Percentiles rank a stretch among this genome's conserved stretches.
Evolutionary conservation across 495 filamentous ascomycete genomes (phyloP).

Genomic region (Pyrenula massariospora): DNA sequence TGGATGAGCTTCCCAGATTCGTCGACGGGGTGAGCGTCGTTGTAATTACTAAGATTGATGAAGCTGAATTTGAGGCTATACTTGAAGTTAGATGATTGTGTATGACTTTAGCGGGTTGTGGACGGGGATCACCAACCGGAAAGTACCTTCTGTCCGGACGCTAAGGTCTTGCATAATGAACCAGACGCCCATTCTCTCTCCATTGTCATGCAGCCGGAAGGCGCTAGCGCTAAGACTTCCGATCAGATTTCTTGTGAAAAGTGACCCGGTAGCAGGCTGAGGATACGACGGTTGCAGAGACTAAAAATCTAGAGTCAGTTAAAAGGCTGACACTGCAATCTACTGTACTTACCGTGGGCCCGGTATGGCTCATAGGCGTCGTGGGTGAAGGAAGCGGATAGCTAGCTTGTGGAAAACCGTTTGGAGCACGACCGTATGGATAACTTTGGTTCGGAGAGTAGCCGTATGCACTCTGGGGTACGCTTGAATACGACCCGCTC

Average conservation of each 20-base stretch:
- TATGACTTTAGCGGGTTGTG: background rate
- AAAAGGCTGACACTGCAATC: background rate
- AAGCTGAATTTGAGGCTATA: constrained; percentile 64
- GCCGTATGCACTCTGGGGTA: background rate
- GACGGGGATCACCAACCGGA: constrained; percentile 50
- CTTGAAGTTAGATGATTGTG: background rate
- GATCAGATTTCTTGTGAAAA: constrained; percentile 95
- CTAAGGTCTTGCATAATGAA: constrained; percentile 94
- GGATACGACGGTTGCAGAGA: constrained; percentile 23
- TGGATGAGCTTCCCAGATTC: background rate
- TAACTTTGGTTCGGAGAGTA: background rate
- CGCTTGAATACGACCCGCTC: background rate
- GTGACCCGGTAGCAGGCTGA: constrained; percentile 46
- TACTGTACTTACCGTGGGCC: background rate
- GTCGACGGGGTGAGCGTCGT: constrained; percentile 33
- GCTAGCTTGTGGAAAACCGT: background rate
- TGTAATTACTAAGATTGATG: constrained; percentile 58
- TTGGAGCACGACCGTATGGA: background rate
- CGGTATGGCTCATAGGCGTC: background rate
- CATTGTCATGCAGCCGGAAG: constrained; percentile 70
- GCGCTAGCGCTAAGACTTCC: constrained; percentile 86
- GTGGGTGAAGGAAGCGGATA: background rate
- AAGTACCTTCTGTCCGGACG: constrained; percentile 82
- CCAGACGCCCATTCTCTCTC: constrained; percentile 86
- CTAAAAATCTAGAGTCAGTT: background rate